A percentile compares a stretch with the other conserved stretches of the same genome.
Evolutionary conservation across 768 basidiomycete species (phyloP).

Genomic region (Phaeolepiota aurea): DNA sequence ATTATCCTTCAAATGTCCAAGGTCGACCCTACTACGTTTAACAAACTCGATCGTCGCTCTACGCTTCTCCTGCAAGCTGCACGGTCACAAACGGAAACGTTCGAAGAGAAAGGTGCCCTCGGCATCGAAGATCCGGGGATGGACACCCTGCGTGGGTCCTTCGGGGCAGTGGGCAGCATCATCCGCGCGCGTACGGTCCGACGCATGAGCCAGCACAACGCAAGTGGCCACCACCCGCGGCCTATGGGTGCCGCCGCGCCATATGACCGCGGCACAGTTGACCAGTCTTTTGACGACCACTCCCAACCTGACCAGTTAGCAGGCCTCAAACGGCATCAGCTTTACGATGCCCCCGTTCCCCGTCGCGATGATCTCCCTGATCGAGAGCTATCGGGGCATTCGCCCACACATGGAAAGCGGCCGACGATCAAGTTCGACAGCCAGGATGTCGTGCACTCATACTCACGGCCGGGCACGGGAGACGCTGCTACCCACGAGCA

Average conservation of each 20-base stretch:
- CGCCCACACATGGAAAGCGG: conserved; percentile 26
- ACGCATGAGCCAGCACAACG: conserved; percentile 40
- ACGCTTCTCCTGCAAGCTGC: conserved; percentile 90
- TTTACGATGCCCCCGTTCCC: conserved; percentile 86
- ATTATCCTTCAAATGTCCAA: conserved; percentile 93
- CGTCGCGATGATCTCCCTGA: conserved; percentile 30
- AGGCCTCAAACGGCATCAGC: conserved; percentile 68
- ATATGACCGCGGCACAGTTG: conserved; percentile 14
- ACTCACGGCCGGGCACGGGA: conserved; percentile 49
- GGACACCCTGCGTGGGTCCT: conserved; percentile 84
- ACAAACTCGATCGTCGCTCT: conserved; percentile 78
- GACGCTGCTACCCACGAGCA: conserved; percentile 40
- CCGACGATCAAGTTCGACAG: conserved; percentile 74
- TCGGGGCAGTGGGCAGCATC: conserved; percentile 87
- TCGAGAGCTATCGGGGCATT: conserved; percentile 25
- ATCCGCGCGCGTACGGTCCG: conserved; percentile 59
- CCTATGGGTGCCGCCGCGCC: conserved; percentile 26
- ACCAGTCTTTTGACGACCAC: conserved; percentile 7
- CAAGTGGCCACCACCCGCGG: conserved; percentile 18
- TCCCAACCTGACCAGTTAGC: conserved; percentile 22
- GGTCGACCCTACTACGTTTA: conserved; percentile 77
- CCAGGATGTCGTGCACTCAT: conserved; percentile 69
- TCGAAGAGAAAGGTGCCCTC: conserved; percentile 59
- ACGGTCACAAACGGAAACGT: conserved; percentile 53
- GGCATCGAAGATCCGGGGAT: conserved; percentile 87